Percentiles rank a stretch among this genome's conserved stretches.
phyloP scores from a whole-genome alignment of 805 yeast genomes.

The Phaffomyces antillensis region DNA sequence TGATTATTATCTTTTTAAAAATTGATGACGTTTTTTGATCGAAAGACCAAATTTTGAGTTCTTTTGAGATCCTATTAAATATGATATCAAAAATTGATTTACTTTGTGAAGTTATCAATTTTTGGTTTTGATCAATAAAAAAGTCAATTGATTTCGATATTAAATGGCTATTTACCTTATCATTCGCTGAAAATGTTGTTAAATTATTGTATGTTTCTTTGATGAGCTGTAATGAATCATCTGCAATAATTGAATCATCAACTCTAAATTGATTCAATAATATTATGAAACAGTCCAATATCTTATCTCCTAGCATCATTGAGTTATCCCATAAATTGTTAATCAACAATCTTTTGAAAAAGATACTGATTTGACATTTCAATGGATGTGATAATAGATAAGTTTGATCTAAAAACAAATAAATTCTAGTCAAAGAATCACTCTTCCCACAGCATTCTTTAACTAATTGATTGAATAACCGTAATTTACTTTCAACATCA shows the following conservation, averaged over 20 bases:
- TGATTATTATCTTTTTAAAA: slow-evolving; percentile 1
- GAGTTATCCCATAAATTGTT: slow-evolving; percentile 1
- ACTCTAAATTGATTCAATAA: background rate
- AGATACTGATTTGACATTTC: slow-evolving; percentile 13
- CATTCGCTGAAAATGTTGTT: too few species aligned
- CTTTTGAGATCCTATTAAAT: too few species aligned
- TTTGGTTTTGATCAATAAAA: too few species aligned
- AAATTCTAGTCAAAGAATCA: slow-evolving; percentile 9
- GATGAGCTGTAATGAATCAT: background rate
- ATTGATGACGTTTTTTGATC: background rate
- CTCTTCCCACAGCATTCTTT: background rate
- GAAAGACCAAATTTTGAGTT: too few species aligned
- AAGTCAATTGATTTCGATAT: too few species aligned
- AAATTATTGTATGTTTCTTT: background rate
- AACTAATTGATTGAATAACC: background rate
- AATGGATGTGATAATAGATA: slow-evolving; percentile 21
- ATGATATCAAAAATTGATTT: too few species aligned
- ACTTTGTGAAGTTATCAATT: too few species aligned
- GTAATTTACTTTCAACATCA: background rate
- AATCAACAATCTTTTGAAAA: background rate
- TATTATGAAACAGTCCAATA: background rate
- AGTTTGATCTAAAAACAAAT: slow-evolving; percentile 19
- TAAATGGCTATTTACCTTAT: too few species aligned
- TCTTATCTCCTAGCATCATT: background rate
- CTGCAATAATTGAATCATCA: background rate